Base-by-base conservation (phyloP, 129 eudicot species). In the Mikania micrantha region DNA sequence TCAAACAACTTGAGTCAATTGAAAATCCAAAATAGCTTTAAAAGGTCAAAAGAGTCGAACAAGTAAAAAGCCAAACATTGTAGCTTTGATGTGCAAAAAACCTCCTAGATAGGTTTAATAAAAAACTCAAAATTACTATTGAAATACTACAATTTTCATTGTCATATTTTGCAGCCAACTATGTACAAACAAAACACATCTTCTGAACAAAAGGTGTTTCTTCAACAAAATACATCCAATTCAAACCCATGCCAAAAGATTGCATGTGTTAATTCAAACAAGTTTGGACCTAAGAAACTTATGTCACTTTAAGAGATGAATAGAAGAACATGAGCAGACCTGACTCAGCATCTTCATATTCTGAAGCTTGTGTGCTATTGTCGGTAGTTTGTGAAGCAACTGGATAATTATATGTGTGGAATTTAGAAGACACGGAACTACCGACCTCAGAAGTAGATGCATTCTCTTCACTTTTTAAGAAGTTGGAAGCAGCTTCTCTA, bases 271-370 rank as follows among this genome's bases (percentile, higher is more conserved):
- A 5, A 32, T 32, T 7, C 7, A 4, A 32, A 32, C 36, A 21
- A 11, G 5, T 52, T 22, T 22, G 5, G 6, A 52, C 32, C 11
- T 20, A 7, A 6, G 38, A 15, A 4, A 0, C 21, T 5, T 17
- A 5, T 25, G 8, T 44, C 42, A 47, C n/a, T 16, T 40, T 44
- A 66, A 52, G 58, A 63, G 70, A 52, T 22, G 29, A 73, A 35
- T 47, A 20, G 27, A n/a, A 22, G 4, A 29, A 64, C 42, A 74
- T n/a, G 57, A 53, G 70, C 34, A 15, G 27, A 91, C 98, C 98
- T 75, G 96, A 88, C 75, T 93, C 95, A 13, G 87, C 87, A 79
- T 93, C 98, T 81, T 90, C 92, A 73, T 80, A 85, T 27, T 90
- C 91, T 42, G 98, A 86, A 50, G 92, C 88, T 71, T 80, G 92